Base-by-base conservation (phyloP, 2,329 filamentous ascomycete species). In the Diaporthe vaccinii region DNA sequence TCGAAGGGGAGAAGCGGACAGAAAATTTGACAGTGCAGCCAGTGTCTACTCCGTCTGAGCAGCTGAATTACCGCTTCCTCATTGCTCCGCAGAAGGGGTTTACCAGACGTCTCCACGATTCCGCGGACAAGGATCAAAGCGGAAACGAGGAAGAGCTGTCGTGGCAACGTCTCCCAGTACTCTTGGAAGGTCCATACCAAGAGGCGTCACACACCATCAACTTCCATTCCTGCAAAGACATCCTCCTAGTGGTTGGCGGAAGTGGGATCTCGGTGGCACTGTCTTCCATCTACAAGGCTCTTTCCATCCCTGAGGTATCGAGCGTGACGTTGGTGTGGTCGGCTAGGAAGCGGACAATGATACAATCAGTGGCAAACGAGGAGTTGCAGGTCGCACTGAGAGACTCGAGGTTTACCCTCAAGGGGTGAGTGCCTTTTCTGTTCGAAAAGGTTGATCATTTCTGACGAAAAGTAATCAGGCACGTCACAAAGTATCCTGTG, bases 21-120 rank as follows among this genome's bases (percentile, higher is more conserved):
- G 53, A 41, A 1, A 67, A 14, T 28, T 1, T 39, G 12, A 57
- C 51, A 20, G 25, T 67, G 25, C 15, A 55, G n/a, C 34, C 31
- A 4, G n/a, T 65, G 9, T 7, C 34, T 20, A 34, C 5, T 20
- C 2, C 59, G 7, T 25, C 25, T 15, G 36, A n/a, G 10, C 25
- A 46, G 25, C n/a, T 68, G 49, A 53, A n/a, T 4, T 67, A 68
- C n/a, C 59, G 46, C 58, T 73, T 73, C 53, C 49, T 73, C 20
- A 73, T 73, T 20, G 25, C 36, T 14, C 72, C 72, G 3, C 44
- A 44, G 36, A 65, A 57, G 25, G 72, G 58, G 1, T 73, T 73
- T 7, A 73, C 72, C 4, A 20, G 20, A 5, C n/a, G 22, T 12
- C 10, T 73, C 10, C 41, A 36, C 6, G 17, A 36, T 8, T 36